Evolutionary conservation across 139 green algal species (phyloP), one percentile per base, ranked within the genome.

Genomic region (Chlorella sp.): DNA sequence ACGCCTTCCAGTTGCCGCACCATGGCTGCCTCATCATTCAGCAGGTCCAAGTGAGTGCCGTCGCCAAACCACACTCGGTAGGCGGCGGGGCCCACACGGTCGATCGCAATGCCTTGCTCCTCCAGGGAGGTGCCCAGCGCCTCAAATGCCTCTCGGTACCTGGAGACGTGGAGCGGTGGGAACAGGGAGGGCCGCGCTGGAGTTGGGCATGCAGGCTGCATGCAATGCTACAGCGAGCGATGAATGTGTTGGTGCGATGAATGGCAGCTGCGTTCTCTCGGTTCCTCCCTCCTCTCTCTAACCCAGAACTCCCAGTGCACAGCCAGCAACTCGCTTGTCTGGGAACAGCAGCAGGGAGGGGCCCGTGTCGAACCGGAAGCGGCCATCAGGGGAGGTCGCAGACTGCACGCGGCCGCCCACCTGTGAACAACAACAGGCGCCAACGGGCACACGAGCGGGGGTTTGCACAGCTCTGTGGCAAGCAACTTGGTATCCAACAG

Each of bases 1-100:
- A 95, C 74, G 1, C 26, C 76, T 63, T 98, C 94, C 80, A 98
- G 87, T 87, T 97, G 94, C 70, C 84, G 56, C 20, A 88, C 55
- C 95, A 98, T 98, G 28, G 74, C 80, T 0, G 94, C 83, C 13
- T 91, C 88, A 78, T 98, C 93, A 73, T 95, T 95, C 80, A 97
- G 68, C 74, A 98, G 62, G 85, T 98, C 96, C 39, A 97, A 76
- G 60, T 83, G 69, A 28, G 56, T 47, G 34, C 78, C 76, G 30
- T 89, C 82, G 60, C 79, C 78, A 82, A 96, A 97, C 78, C 93
- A 95, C 2, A 96, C 92, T 18, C 95, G 89, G 88, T 98, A 98
- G 18, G 92, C 94, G 3, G 93, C 90, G 0, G 90, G 89, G 38
- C 84, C 44, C 32, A 96, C 87, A 17, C 88, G 80, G n/a, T 39